Evolutionary conservation across 306 rosid species (phyloP), one percentile per base, ranked within the genome.

Genomic region (Canavalia ensiformis): DNA sequence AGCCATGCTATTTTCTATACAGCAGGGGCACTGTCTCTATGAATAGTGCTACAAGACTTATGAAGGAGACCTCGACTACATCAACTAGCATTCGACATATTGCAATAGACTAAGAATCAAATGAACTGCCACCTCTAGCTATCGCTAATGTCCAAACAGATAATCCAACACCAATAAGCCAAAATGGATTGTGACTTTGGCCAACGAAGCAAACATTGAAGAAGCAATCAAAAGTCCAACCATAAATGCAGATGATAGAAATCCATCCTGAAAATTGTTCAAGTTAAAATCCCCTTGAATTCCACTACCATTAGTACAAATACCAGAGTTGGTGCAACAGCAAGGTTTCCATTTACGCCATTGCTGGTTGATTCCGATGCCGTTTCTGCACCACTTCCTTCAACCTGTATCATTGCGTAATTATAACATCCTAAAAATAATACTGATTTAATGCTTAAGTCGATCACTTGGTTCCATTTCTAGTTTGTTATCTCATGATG

Each of bases 41-140:
- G 81, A 91, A 95, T 41, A 98, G 99, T 62, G 99, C 99, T 3
- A 94, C 99, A 57, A 95, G 96, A 85, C 99, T 95, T 73, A 95
- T 90, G 84, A 95, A 95, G 82, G 99, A 95, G 72, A 98, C 99
- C 89, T 95, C 99, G 30, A 98, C 99, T 39, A 95, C 95, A 74
- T 98, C 99, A 39, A 95, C 98, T 50, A 95, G 88, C 99, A 93
- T 95, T 58, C 98, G 91, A 83, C 95, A 93, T 70, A 90, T 74
- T 62, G 92, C 81, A 84, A 95, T 91, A 72, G 98, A 90, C 98
- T 97, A 93, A 84, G 93, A 93, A 79, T 91, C 81, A 84, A 93
- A 88, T 9, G 99, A 93, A 83, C 77, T 35, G 42, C 93, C 99
- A 81, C 98, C 93, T 42, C 99, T 98, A 76, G 89, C 92, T 51